Evolutionary conservation across 2,329 filamentous ascomycete species (phyloP).

Genomic region (Arachnopeziza araneosa): DNA sequence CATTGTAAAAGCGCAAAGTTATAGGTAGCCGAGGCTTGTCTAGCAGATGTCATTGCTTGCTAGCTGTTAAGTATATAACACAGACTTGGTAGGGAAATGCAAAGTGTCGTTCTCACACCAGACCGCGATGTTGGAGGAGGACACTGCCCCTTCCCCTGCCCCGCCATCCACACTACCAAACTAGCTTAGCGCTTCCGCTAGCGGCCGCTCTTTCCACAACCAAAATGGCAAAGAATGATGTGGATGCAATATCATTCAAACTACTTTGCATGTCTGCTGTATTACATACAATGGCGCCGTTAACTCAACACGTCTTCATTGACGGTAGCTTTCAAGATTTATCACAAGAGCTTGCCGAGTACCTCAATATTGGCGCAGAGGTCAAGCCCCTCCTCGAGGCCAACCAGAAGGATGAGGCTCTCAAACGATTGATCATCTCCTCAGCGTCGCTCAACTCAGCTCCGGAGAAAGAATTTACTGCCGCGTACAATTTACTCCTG

Average conservation of each 20-base stretch:
- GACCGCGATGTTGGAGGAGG: not conserved
- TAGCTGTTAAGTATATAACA: too few species aligned
- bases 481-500: slow-evolving; percentile 94
- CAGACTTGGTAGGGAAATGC: too few species aligned
- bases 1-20: too few species aligned
- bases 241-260: slow-evolving; percentile 1
- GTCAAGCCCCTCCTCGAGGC: slow-evolving; percentile 67
- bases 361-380: slow-evolving; percentile 70
- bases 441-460: slow-evolving; percentile 73
- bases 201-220: not conserved
- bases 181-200: not conserved
- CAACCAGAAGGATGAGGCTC: slow-evolving; percentile 72
- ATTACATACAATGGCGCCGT: slow-evolving; percentile 21
- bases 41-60: too few species aligned
- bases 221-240: not conserved
- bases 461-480: slow-evolving; percentile 93
- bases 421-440: slow-evolving; percentile 83
- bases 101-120: too few species aligned
- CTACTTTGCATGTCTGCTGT: slow-evolving; percentile 6
- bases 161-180: not conserved
- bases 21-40: too few species aligned
- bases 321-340: slow-evolving; percentile 94
- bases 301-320: slow-evolving; percentile 56
- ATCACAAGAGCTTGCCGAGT: slow-evolving; percentile 88
- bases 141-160: slow-evolving; percentile 16